These are phyloP conservation scores for Pyrenophora graminea DNA, from an alignment of 2,329 filamentous ascomycete species.

Conservation along the genomic window DNA sequence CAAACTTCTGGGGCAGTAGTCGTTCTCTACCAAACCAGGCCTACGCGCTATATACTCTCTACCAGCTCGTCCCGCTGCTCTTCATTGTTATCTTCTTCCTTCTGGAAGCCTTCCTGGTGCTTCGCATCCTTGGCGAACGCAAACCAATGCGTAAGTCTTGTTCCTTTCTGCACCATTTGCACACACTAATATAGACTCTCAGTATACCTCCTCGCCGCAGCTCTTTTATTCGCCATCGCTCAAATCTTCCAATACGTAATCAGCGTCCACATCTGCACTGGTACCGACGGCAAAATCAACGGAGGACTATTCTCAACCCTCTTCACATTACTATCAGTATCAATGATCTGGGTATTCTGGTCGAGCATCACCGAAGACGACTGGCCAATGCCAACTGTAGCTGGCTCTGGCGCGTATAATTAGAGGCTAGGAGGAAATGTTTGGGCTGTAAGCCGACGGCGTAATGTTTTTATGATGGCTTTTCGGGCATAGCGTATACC, in stretches of 20 bases:
- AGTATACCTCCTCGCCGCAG: conserved; percentile 76
- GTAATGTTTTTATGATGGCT: conserved; percentile 41
- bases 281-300: conserved; percentile 83
- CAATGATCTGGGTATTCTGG: conserved; percentile 93
- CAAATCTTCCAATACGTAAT: conserved; percentile 97
- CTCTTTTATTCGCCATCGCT: conserved; percentile 82
- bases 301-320: conserved; percentile 90
- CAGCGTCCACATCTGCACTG: conserved; percentile 86
- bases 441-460: conserved; percentile 27
- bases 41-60: conserved; percentile 90
- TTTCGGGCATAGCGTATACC: conserved; percentile 48
- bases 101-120: conserved; percentile 80
- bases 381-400: conserved; percentile 70
- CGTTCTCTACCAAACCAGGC: conserved; percentile 62
- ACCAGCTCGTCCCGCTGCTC: conserved; percentile 84
- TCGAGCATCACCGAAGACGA: conserved; percentile 99
- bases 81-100: conserved; percentile 88
- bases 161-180: background rate
- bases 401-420: conserved; percentile 48
- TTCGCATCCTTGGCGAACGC: conserved; percentile 82
- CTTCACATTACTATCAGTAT: conserved; percentile 84
- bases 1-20: conserved; percentile 69
- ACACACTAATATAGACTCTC: conserved; percentile 18
- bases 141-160: conserved; percentile 78
- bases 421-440: conserved; percentile 17